Evolutionary conservation across 2,329 filamentous ascomycete species (phyloP).

Genomic region (Pseudodiploospora longispora): DNA sequence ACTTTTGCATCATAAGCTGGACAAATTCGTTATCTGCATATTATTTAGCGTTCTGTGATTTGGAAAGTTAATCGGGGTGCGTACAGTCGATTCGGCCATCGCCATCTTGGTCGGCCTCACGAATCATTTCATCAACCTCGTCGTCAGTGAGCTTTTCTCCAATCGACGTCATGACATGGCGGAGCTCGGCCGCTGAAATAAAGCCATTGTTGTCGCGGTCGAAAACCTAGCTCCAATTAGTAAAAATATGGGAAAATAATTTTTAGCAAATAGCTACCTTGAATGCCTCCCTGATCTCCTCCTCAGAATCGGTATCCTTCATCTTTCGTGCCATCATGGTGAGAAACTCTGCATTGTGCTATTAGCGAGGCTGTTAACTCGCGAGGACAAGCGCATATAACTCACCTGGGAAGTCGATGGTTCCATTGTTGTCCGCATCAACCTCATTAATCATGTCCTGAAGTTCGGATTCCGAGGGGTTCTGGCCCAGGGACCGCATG

Average conservation of each 20-base stretch:
- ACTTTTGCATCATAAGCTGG: constrained; percentile 95
- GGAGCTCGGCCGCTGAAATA: constrained; percentile 80
- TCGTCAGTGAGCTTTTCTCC: constrained; percentile 87
- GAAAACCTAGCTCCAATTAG: constrained; percentile 48
- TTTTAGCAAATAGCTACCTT: constrained; percentile 46
- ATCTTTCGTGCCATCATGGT: constrained; percentile 94
- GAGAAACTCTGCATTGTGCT: constrained; percentile 59
- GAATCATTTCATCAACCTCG: constrained; percentile 89
- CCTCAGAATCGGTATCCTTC: constrained; percentile 88
- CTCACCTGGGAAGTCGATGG: constrained; percentile 83
- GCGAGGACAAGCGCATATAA: constrained; percentile 4
- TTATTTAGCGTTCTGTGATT: not conserved
- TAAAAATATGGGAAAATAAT: not conserved
- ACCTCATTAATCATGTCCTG: constrained; percentile 96
- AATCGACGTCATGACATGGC: constrained; percentile 87
- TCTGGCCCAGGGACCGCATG: constrained; percentile 85
- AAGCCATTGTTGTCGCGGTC: constrained; percentile 89
- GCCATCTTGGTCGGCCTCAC: constrained; percentile 82
- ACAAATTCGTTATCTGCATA: constrained; percentile 79
- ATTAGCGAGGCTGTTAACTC: not conserved
- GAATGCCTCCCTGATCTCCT: constrained; percentile 85
- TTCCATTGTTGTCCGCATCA: constrained; percentile 86
- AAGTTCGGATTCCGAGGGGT: constrained; percentile 81
- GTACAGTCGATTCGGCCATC: constrained; percentile 83
- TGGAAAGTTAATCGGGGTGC: constrained; percentile 19